phyloP scores from a whole-genome alignment of 768 basidiomycete genomes.

The Strobilomyces dryophilus region DNA sequence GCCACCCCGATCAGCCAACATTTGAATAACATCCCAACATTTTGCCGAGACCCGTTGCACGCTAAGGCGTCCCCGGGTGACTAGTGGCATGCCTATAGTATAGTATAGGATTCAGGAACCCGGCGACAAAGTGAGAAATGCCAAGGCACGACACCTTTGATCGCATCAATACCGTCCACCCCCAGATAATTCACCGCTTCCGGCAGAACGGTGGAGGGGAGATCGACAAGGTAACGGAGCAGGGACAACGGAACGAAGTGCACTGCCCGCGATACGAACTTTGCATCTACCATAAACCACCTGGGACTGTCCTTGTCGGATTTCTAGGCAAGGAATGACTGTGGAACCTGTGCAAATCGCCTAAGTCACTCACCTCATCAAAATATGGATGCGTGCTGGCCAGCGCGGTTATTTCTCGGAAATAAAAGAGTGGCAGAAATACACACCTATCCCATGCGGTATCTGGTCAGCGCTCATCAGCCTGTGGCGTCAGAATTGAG shows the following conservation, averaged over 20 bases:
- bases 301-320: constrained; percentile 68
- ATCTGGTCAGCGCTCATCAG: constrained; percentile 41
- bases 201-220: constrained; percentile 37
- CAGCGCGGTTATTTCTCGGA: constrained; percentile 6
- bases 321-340: constrained; percentile 50
- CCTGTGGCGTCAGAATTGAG: not conserved
- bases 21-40: constrained; percentile 60
- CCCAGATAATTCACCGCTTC: constrained; percentile 65
- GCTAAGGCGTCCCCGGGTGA: constrained; percentile 78
- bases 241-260: constrained; percentile 79
- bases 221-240: constrained; percentile 58
- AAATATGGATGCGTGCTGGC: constrained; percentile 72
- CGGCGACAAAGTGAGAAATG: not conserved
- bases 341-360: not conserved
- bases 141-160: constrained; percentile 48
- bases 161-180: constrained; percentile 52
- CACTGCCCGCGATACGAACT: constrained; percentile 57
- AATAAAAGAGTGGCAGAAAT: not conserved
- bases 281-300: constrained; percentile 91
- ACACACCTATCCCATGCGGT: constrained; percentile 87
- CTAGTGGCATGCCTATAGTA: constrained; percentile 78
- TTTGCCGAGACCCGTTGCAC: constrained; percentile 73
- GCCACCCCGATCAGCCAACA: constrained; percentile 69
- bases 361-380: constrained; percentile 49
- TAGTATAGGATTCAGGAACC: constrained; percentile 7